Percentiles rank a stretch among this genome's conserved stretches.
phyloP scores from a whole-genome alignment of 2,329 filamentous ascomycete species.

The Hypoxylon sp. region DNA sequence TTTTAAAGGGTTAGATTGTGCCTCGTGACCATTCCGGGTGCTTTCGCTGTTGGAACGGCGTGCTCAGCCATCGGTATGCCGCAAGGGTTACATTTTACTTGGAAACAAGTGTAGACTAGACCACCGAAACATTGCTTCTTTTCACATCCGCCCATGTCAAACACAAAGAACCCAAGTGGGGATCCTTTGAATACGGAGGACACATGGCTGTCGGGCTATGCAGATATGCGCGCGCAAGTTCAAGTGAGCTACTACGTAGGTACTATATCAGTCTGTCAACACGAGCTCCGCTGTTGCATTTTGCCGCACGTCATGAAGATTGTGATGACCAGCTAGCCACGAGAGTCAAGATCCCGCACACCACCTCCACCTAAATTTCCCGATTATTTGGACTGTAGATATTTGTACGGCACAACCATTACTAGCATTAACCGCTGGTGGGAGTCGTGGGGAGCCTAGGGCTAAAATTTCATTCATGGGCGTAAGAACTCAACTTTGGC shows the following conservation, averaged over 20 bases:
- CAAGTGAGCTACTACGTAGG: conserved; percentile 2
- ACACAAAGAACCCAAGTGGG: conserved; percentile 32
- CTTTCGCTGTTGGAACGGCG: conserved; percentile 24
- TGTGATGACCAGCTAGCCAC: conserved; percentile 28
- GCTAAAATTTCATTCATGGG: conserved; percentile 17
- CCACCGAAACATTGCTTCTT: conserved; percentile 10
- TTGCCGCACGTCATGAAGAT: conserved; percentile 29
- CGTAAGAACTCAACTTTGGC: conserved; percentile 21
- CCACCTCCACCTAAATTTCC: conserved; percentile 12
- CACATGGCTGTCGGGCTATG: conserved; percentile 15
- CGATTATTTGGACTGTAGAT: conserved; percentile 9
- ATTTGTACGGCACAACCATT: conserved; percentile 14
- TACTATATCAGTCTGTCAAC: conserved; percentile 27
- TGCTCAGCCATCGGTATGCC: conserved; percentile 14
- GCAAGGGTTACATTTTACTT: conserved; percentile 21
- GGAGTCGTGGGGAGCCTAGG: conserved; percentile 14
- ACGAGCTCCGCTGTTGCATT: conserved; percentile 40
- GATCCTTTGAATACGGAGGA: conserved; percentile 15
- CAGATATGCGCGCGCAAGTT: conserved; percentile 9
- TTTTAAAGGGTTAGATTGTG: conserved; percentile 10
- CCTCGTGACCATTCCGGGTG: conserved; percentile 21
- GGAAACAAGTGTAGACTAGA: conserved; percentile 9
- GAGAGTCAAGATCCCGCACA: conserved; percentile 15
- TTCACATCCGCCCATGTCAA: conserved; percentile 13
- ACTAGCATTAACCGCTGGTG: conserved; percentile 15